A percentile compares a stretch with the other conserved stretches of the same genome.
Conservation (phyloP, 257 asterid genomes). For the Ligustrum vulgare region DNA sequence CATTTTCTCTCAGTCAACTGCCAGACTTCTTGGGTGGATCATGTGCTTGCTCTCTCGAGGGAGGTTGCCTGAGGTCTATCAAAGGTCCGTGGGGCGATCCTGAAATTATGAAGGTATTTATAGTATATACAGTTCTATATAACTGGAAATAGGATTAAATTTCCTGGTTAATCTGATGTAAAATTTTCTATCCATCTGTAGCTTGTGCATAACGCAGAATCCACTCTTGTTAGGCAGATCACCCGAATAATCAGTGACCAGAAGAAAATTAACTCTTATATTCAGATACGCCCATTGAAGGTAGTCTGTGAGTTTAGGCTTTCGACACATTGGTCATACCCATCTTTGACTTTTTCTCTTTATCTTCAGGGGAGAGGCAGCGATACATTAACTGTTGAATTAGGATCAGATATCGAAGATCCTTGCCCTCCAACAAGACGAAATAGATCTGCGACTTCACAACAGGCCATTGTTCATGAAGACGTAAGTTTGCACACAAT, state of each 20-base stretch:
- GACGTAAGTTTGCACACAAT: conserved; percentile 53
- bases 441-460: conserved; percentile 37
- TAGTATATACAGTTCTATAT: background rate
- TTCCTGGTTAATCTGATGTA: conserved; percentile 25
- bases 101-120: conserved; percentile 78
- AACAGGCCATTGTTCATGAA: conserved; percentile 57
- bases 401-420: conserved; percentile 58
- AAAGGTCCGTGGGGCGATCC: conserved; percentile 97
- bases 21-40: conserved; percentile 93
- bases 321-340: conserved; percentile 15
- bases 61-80: conserved; percentile 86
- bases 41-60: conserved; percentile 74
- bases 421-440: conserved; percentile 50
- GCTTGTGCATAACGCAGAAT: conserved; percentile 64
- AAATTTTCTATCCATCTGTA: conserved; percentile 27
- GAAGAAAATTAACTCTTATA: conserved; percentile 43
- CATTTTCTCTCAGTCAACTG: conserved; percentile 60
- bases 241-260: conserved; percentile 45
- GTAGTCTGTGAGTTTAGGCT: conserved; percentile 31
- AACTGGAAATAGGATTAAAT: background rate
- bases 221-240: conserved; percentile 47
- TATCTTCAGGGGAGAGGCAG: conserved; percentile 54
- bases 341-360: conserved; percentile 21
- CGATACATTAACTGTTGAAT: conserved; percentile 47
- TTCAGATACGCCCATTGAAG: conserved; percentile 47